phyloP scores from a whole-genome alignment of 2,329 filamentous ascomycete genomes.

The Mollisia scopiformis region DNA sequence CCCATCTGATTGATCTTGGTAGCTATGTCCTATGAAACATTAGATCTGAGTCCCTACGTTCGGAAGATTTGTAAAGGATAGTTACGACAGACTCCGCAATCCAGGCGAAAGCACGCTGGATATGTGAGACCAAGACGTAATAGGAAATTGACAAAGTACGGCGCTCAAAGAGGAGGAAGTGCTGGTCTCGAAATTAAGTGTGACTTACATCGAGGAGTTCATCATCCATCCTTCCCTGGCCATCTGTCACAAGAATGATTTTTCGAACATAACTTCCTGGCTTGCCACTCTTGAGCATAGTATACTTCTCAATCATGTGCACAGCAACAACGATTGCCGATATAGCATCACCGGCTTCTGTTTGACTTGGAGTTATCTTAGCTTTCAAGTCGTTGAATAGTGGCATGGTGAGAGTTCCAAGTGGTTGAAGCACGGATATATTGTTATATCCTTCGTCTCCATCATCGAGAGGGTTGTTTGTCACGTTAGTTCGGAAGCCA shows the following conservation, averaged over 20 bases:
- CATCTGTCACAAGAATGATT: slow-evolving; percentile 87
- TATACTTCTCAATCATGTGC: slow-evolving; percentile 80
- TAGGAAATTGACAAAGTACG: background rate
- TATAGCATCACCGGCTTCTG: slow-evolving; percentile 77
- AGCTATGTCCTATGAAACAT: slow-evolving; percentile 59
- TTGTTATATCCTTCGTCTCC: slow-evolving; percentile 74
- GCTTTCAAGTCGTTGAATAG: slow-evolving; percentile 67
- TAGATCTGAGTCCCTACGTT: background rate
- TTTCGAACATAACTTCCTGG: slow-evolving; percentile 74
- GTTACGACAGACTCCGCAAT: background rate
- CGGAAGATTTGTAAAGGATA: background rate
- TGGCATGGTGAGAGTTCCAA: slow-evolving; percentile 63
- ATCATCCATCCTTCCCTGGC: slow-evolving; percentile 69
- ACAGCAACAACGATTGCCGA: slow-evolving; percentile 86
- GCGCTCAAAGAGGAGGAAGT: background rate
- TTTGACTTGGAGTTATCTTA: slow-evolving; percentile 68
- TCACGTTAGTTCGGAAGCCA: slow-evolving; percentile 79
- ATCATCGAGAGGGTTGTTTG: slow-evolving; percentile 70
- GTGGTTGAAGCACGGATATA: slow-evolving; percentile 77
- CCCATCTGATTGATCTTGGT: slow-evolving; percentile 73
- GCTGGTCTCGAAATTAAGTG: background rate
- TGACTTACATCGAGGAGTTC: slow-evolving; percentile 59
- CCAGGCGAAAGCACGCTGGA: background rate
- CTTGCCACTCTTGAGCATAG: slow-evolving; percentile 58
- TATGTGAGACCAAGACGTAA: background rate